Evolutionary conservation across 306 rosid genomes (phyloP), one percentile per base, ranked within the genome.

Genomic region (Gastrolobium bilobum): DNA sequence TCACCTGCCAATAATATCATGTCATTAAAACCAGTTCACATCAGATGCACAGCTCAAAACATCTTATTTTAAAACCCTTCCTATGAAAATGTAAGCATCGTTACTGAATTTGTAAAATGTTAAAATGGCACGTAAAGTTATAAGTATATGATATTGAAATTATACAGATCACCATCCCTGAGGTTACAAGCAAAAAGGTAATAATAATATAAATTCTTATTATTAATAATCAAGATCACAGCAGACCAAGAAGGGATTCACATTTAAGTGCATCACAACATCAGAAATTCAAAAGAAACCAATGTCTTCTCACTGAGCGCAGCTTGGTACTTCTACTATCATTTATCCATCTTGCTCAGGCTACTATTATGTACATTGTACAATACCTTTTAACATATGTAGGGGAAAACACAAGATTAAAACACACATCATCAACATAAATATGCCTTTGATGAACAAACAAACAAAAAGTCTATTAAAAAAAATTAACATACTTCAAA

Each of bases 1-100:
- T 90, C 88, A 94, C 97, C 99, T 94, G 91, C 79, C 77, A 79
- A 82, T 26, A 30, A 46, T 39, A 87, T 59, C 40, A 63, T 35
- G 65, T 5, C 13, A 87, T 69, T 31, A 70, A 40, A 13, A 64
- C 79, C 80, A 56, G 61, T 63, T 53, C 60, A 50, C 43, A 53
- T 64, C 65, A 76, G 47, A 74, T 7, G 46, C 53, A 53, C 33
- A 64, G 61, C 57, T 37, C 42, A 64, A 20, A 61, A 57, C 40
- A 76, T 61, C 30, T 50, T 10, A 10, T 6, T 38, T 4, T n/a
- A 47, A 58, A 53, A 44, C 13, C 71, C 29, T 63, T 14, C 10
- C 4, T 40, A 31, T 40, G 38, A 38, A 5, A 13, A 51, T 53
- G 4, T 31, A 5, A 33, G 13, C 31, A 62, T 71, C n/a, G 1